phyloP scores from a whole-genome alignment of 2,329 filamentous ascomycete genomes.

The Penicillium sumatraense region DNA sequence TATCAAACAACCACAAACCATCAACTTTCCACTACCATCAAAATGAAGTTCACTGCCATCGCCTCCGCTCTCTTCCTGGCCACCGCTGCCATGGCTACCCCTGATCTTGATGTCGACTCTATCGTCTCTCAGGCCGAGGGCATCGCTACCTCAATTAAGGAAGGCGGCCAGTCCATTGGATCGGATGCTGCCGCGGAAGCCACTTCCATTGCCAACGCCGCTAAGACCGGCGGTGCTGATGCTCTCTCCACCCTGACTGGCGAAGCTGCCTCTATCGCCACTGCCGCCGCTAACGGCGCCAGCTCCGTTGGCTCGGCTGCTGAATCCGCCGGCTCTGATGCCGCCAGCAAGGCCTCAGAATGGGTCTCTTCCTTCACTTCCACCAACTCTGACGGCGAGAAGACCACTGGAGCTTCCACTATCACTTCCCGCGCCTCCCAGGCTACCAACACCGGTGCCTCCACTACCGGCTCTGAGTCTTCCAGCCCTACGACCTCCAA shows the following conservation, averaged over 20 bases:
- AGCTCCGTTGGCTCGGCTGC: slow-evolving; percentile 8
- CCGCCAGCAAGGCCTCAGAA: slow-evolving; percentile 16
- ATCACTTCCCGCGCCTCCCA: slow-evolving; percentile 13
- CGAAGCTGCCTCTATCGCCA: slow-evolving; percentile 19
- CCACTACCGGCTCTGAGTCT: slow-evolving; percentile 10
- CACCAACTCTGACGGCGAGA: slow-evolving; percentile 24
- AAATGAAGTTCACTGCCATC: slow-evolving; percentile 35
- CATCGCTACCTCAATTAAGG: slow-evolving; percentile 12
- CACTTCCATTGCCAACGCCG: slow-evolving; percentile 20
- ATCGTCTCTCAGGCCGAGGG: slow-evolving; percentile 23
- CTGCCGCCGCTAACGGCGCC: slow-evolving; percentile 16
- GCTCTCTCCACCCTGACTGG: slow-evolving; percentile 22
- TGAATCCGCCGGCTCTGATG: slow-evolving; percentile 15
- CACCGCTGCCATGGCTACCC: slow-evolving; percentile 25
- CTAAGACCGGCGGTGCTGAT: slow-evolving; percentile 19
- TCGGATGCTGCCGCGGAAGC: slow-evolving; percentile 21
- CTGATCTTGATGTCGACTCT: slow-evolving; percentile 20
- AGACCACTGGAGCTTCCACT: slow-evolving; percentile 22
- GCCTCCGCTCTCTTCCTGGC: slow-evolving; percentile 30
- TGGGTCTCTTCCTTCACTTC: slow-evolving; percentile 20
- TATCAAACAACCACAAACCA: neutral
- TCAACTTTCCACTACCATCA: slow-evolving; percentile 6
- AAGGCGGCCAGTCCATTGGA: slow-evolving; percentile 20
- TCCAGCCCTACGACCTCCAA: slow-evolving; percentile 17
- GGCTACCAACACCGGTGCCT: slow-evolving; percentile 2